These are phyloP conservation scores for Lactarius vividus DNA, from an alignment of 768 basidiomycete species.

Conservation along the genomic window DNA sequence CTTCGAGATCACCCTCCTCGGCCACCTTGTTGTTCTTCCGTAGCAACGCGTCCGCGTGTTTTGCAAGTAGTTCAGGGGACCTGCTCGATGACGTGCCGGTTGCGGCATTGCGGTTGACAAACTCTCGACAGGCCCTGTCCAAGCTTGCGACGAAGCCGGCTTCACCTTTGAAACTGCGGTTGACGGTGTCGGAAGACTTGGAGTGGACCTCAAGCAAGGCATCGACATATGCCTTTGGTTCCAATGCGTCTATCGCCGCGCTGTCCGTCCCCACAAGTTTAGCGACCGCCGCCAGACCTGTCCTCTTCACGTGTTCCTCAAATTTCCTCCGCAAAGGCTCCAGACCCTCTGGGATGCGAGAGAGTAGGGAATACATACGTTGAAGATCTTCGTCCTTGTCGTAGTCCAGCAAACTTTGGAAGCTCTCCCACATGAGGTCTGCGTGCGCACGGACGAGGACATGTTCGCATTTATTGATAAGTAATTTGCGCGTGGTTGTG, in stretches of 20 bases:
- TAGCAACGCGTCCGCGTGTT: constrained; percentile 84
- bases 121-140: constrained; percentile 93
- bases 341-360: constrained; percentile 85
- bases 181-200: constrained; percentile 88
- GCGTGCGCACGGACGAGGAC: constrained; percentile 88
- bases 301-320: constrained; percentile 92
- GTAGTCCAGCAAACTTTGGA: constrained; percentile 84
- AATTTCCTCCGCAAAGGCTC: constrained; percentile 90
- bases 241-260: constrained; percentile 58
- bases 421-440: constrained; percentile 87
- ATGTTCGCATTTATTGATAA: constrained; percentile 83
- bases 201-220: constrained; percentile 86
- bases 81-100: constrained; percentile 81
- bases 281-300: constrained; percentile 78
- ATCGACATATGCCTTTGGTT: constrained; percentile 94
- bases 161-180: constrained; percentile 86
- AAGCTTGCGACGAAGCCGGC: constrained; percentile 91
- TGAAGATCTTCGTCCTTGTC: constrained; percentile 95
- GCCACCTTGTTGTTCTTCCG: constrained; percentile 95
- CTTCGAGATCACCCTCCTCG: constrained; percentile 89
- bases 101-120: constrained; percentile 90
- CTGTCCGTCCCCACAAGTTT: constrained; percentile 59
- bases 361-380: constrained; percentile 91
- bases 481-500: constrained; percentile 78
- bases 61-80: constrained; percentile 90